Base-by-base conservation (phyloP, 1,284 basidiomycete genomes). In the Melampsora larici-populina region DNA sequence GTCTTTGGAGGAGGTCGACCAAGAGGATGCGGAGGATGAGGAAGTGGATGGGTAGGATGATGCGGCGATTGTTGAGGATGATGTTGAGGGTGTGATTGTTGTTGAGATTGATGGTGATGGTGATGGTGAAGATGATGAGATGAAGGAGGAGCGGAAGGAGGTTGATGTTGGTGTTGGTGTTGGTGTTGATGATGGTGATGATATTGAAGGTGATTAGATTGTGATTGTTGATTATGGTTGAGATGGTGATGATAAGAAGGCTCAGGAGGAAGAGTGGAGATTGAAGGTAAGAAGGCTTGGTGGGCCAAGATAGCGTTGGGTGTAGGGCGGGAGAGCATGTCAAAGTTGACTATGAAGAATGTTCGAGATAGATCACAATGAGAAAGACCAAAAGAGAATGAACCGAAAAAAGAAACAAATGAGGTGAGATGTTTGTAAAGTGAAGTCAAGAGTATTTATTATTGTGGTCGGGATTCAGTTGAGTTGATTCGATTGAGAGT, bases 31-130 rank as follows among this genome's bases (percentile, higher is more conserved):
- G 86, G 31, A 87, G 86, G 48, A 92, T 89, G 72, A 97, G 88
- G 2, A 87, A 83, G 0, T 88, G 85, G 0, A 92, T 93, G 0
- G 91, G 88, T 65, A 90, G 87, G 2, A 88, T 89, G 8, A 83
- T 78, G 36, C 81, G 81, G 79, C 75, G 26, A 80, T 58, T 81
- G 3, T 55, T 60, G 0, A 87, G 89, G 80, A 92, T 93, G 0
- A 95, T 95, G 0, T 93, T 94, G 17, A 94, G 90, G 83, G 98
- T 97, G 75, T 97, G 89, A 85, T 99, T 99, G 69, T 92, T 92
- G 65, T 98, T 87, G 84, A 98, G 97, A 29, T 99, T 85, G 48
- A 99, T 87, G 0, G 89, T 89, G 74, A 88, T 88, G 1, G 87
- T 87, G 1, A 90, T 90, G 1, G 88, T 15, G 55, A 76, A 36